Conservation (phyloP, 176 grass and related monocot species). For the Cenchrus americanus region DNA sequence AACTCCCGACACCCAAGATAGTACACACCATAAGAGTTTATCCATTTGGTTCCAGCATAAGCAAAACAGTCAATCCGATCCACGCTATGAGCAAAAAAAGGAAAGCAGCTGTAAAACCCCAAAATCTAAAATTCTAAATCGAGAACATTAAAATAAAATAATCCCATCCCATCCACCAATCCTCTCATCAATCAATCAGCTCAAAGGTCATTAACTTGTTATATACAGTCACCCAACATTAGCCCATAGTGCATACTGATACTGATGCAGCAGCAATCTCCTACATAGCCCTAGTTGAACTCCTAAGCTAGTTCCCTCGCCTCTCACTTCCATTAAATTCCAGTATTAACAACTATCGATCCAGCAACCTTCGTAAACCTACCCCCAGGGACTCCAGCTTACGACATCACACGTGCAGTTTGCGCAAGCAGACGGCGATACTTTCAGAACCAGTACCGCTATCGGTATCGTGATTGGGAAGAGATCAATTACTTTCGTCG, state of each 20-base stretch:
- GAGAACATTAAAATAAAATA: not conserved
- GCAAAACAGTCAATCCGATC: not conserved
- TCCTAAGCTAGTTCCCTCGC: not conserved
- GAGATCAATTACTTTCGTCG: conserved; percentile 48
- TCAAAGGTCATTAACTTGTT: not conserved
- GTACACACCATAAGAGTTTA: not conserved
- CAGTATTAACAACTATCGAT: not conserved
- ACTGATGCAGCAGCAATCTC: not conserved
- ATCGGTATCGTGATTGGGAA: not conserved
- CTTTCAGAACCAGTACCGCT: no score
- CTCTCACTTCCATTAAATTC: not conserved
- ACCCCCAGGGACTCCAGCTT: not conserved
- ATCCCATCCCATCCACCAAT: not conserved
- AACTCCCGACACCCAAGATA: not conserved
- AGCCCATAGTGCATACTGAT: not conserved
- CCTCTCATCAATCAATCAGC: not conserved
- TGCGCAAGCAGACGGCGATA: not conserved
- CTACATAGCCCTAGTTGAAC: not conserved
- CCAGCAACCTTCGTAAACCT: not conserved
- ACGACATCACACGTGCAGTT: not conserved
- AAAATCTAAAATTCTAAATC: not conserved
- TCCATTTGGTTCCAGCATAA: not conserved
- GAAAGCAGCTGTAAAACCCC: not conserved
- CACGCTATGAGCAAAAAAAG: not conserved
- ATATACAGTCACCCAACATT: not conserved